These are phyloP conservation scores for Glebionis coronaria DNA, from an alignment of 129 eudicot species.

Conservation along the genomic window DNA sequence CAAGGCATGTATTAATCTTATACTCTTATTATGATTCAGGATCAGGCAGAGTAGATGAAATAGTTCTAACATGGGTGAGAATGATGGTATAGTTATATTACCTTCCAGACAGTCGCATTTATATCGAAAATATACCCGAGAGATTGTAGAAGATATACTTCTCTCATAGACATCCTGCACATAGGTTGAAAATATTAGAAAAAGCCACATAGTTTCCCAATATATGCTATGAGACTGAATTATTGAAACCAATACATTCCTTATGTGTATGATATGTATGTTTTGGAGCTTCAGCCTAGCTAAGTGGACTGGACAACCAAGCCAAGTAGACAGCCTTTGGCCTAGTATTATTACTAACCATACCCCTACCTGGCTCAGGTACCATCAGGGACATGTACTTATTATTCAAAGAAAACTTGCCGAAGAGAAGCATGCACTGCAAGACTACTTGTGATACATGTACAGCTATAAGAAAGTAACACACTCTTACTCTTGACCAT, in stretches of 20 bases:
- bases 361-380: too few species aligned
- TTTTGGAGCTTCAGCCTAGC: conserved; percentile 8
- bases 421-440: conserved; percentile 4
- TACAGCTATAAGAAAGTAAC: neutral
- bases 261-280: conserved; percentile 3
- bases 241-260: conserved; percentile 5
- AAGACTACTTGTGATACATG: conserved; percentile 6
- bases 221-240: neutral
- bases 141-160: conserved; percentile 71
- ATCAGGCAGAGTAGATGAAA: conserved; percentile 4
- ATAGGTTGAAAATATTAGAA: neutral
- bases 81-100: conserved; percentile 25
- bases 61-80: neutral
- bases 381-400: neutral
- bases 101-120: conserved; percentile 98
- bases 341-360: too few species aligned
- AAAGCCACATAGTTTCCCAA: neutral
- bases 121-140: conserved; percentile 91
- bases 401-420: neutral
- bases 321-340: neutral
- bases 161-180: conserved; percentile 75
- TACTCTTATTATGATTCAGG: conserved; percentile 3
- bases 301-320: conserved; percentile 7
- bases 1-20: neutral
- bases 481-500: conserved; percentile 3